Evolutionary conservation across 1,284 basidiomycete species (phyloP), one percentile per base, ranked within the genome.

Genomic region (Cryptococcus maquisensis): DNA sequence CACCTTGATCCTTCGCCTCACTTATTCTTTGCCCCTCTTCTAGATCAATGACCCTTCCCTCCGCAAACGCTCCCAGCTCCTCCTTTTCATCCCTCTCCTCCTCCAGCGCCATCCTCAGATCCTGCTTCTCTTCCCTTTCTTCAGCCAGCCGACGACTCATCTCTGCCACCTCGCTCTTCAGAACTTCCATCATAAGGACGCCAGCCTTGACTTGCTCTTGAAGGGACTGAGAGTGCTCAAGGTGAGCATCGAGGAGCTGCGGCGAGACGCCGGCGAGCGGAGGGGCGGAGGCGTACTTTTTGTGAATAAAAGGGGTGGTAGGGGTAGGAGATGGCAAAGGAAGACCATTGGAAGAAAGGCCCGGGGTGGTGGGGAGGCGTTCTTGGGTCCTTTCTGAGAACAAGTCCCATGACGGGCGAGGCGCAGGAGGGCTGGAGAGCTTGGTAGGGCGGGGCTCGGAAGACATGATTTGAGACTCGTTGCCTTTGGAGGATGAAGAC

Each of bases 261-360:
- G 43, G 50, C 4, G 57, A 49, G 7, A 58, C 20, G 5, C 51
- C 51, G 13, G 37, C 24, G 2, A 61, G 44, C 2, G 65, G 65
- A 3, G 65, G 65, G 2, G 62, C 62, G 0, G 65, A 67, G 12
- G 52, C 18, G 47, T 61, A 49, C 26, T 52, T 59, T 35, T 52
- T 47, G 12, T 28, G n/a, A 23, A 47, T 21, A 16, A 48, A 20
- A 23, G 41, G 51, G 5, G 51, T 46, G 15, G 51, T 28, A n/a
- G 47, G 21, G 28, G 18, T 23, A 23, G 42, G 42, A n/a, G 23
- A 15, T 13, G 49, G 53, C 4, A 51, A 49, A 23, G 57, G 64
- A 13, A 52, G 51, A 42, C 47, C 51, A 15, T 41, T 48, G 21
- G 43, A 24, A 10, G 43, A 28, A 4, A 57, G 52, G 4, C 18